A percentile compares a stretch with the other conserved stretches of the same genome.
These are phyloP conservation scores for Rhodotorula sphaerocarpa DNA, from an alignment of 768 basidiomycete species.

Conservation along the genomic window DNA sequence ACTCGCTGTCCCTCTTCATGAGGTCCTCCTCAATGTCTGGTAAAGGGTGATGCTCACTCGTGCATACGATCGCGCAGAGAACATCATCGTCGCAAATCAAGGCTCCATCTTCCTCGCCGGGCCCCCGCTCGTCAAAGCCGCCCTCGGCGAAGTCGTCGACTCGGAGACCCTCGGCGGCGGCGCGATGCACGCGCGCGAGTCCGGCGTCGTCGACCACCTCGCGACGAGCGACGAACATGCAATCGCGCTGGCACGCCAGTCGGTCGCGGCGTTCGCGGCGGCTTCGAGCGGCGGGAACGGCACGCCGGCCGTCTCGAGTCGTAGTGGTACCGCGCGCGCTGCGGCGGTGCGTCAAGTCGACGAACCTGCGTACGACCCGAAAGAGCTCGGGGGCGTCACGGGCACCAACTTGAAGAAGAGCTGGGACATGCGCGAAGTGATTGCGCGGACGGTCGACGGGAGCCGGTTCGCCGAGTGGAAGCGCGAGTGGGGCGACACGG, in stretches of 20 bases:
- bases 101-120: constrained; percentile 90
- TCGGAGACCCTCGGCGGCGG: constrained; percentile 88
- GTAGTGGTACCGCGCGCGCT: too few species aligned
- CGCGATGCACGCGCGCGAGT: constrained; percentile 76
- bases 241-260: constrained; percentile 64
- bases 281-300: not conserved
- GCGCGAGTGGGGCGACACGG: constrained; percentile 83
- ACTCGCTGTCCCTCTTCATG: too few species aligned
- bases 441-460: constrained; percentile 82
- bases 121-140: constrained; percentile 87
- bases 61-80: constrained; percentile 41
- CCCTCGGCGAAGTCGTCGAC: constrained; percentile 85
- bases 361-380: constrained; percentile 66
- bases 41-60: too few species aligned
- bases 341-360: constrained; percentile 47
- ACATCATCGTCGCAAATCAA: constrained; percentile 80
- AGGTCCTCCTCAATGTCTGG: not conserved
- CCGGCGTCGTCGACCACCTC: constrained; percentile 73
- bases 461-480: constrained; percentile 91
- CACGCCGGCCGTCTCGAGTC: not conserved
- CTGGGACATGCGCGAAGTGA: constrained; percentile 90
- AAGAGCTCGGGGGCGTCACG: constrained; percentile 82
- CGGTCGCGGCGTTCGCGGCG: constrained; percentile 52
- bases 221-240: constrained; percentile 80
- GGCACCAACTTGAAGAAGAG: constrained; percentile 78